These are phyloP conservation scores for Staphylotrichum longicolle DNA, from an alignment of 495 filamentous ascomycete species.

Conservation along the genomic window DNA sequence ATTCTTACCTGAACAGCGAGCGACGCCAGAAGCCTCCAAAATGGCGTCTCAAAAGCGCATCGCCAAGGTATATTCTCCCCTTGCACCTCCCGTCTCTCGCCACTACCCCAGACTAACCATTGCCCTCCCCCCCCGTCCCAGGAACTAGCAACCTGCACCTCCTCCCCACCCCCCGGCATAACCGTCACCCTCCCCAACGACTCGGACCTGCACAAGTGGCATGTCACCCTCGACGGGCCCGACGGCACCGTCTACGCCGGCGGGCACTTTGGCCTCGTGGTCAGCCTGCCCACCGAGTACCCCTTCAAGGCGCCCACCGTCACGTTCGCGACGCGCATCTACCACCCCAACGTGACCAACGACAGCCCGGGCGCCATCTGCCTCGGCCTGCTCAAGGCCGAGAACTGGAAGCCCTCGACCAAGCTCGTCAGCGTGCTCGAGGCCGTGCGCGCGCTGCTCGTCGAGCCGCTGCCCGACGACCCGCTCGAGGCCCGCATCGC, in stretches of 20 bases:
- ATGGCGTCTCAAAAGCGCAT: slow-evolving; percentile 56
- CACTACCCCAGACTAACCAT: not conserved
- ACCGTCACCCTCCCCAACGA: slow-evolving; percentile 63
- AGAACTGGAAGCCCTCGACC: slow-evolving; percentile 92
- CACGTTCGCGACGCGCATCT: slow-evolving; percentile 90
- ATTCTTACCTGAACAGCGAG: no score
- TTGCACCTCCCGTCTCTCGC: not conserved
- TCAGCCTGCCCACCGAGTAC: slow-evolving; percentile 80
- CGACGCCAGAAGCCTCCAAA: not conserved
- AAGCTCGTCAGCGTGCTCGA: slow-evolving; percentile 74
- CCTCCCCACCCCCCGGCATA: slow-evolving; percentile 64
- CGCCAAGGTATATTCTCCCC: slow-evolving; percentile 50
- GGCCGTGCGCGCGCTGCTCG: slow-evolving; percentile 72
- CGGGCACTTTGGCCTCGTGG: slow-evolving; percentile 73
- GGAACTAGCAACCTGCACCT: slow-evolving; percentile 70
- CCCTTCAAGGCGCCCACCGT: slow-evolving; percentile 91
- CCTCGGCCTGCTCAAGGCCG: slow-evolving; percentile 77
- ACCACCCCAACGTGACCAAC: slow-evolving; percentile 97
- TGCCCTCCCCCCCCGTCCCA: slow-evolving; percentile 31
- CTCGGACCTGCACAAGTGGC: slow-evolving; percentile 80
- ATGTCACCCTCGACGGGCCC: slow-evolving; percentile 73
- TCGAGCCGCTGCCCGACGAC: slow-evolving; percentile 91
- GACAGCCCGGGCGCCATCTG: slow-evolving; percentile 89
- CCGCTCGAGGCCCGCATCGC: slow-evolving; percentile 86
- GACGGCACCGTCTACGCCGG: slow-evolving; percentile 70